phyloP scores from a whole-genome alignment of 2,329 filamentous ascomycete genomes.

The Ophiostoma sp. region DNA sequence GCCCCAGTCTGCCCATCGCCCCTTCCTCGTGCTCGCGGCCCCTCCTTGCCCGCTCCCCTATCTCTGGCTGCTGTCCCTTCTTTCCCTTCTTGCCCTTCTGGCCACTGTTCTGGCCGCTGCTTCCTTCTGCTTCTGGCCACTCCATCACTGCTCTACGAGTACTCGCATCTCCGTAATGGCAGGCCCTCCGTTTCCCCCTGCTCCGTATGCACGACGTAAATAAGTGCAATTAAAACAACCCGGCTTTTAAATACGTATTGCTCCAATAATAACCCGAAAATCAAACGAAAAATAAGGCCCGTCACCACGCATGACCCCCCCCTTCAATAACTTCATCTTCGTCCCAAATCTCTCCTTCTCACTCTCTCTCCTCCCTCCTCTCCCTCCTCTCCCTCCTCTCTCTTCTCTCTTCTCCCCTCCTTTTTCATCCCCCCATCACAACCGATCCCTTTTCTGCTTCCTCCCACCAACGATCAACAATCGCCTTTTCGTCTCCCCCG shows the following conservation, averaged over 20 bases:
- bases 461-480: constrained; percentile 8
- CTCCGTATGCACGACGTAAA: neutral
- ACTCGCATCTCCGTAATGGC: neutral
- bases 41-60: neutral
- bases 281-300: constrained; percentile 10
- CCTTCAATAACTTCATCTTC: constrained; percentile 12
- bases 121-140: too few relatives aligned
- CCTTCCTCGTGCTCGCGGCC: neutral
- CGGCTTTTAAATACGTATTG: neutral
- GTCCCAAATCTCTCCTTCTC: neutral
- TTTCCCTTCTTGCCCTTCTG: neutral
- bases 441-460: constrained; percentile 8
- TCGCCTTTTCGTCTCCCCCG: constrained; percentile 10
- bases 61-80: neutral
- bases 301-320: constrained; percentile 8
- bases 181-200: neutral
- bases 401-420: neutral
- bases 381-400: neutral
- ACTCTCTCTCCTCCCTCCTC: neutral
- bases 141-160: too few relatives aligned
- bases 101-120: neutral
- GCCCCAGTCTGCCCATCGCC: constrained; percentile 9
- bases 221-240: neutral
- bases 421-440: constrained; percentile 5
- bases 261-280: neutral